These are phyloP conservation scores for Citrus reticulata DNA, from an alignment of 345 rosid genomes.

Conservation along the genomic window DNA sequence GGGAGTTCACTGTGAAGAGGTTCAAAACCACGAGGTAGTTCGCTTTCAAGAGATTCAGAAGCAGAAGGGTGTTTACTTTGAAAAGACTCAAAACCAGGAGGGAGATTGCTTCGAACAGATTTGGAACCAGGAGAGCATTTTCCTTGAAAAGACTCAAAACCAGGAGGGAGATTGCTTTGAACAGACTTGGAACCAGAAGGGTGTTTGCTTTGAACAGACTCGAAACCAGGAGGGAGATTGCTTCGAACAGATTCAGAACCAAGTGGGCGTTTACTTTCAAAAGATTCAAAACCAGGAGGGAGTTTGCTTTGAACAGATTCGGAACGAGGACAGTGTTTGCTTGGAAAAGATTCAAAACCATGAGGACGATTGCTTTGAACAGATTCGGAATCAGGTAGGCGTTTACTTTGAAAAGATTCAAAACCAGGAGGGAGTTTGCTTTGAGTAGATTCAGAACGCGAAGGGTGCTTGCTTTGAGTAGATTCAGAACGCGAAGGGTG, in stretches of 20 bases:
- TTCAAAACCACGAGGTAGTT: constrained; percentile 5
- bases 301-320: constrained; percentile 13
- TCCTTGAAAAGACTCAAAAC: constrained; percentile 6
- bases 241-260: constrained; percentile 13
- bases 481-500: not conserved
- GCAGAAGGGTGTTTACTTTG: constrained; percentile 10
- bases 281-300: constrained; percentile 6
- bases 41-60: constrained; percentile 15
- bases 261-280: not conserved
- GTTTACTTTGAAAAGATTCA: constrained; percentile 2
- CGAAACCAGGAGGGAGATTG: not conserved
- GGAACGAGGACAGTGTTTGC: not conserved
- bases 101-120: constrained; percentile 11
- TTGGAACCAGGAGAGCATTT: not conserved
- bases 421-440: constrained; percentile 1
- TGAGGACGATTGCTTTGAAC: constrained; percentile 11
- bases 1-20: constrained; percentile 15
- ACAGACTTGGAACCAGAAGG: not conserved
- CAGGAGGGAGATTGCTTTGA: constrained; percentile 6
- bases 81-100: constrained; percentile 2
- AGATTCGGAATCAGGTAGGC: not conserved
- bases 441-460: constrained; percentile 5
- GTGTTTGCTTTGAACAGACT: constrained; percentile 2
- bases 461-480: constrained; percentile 10
- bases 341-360: constrained; percentile 5